phyloP scores from a whole-genome alignment of 1,139 yeast genomes.

The Lizanozyma gosingica region DNA sequence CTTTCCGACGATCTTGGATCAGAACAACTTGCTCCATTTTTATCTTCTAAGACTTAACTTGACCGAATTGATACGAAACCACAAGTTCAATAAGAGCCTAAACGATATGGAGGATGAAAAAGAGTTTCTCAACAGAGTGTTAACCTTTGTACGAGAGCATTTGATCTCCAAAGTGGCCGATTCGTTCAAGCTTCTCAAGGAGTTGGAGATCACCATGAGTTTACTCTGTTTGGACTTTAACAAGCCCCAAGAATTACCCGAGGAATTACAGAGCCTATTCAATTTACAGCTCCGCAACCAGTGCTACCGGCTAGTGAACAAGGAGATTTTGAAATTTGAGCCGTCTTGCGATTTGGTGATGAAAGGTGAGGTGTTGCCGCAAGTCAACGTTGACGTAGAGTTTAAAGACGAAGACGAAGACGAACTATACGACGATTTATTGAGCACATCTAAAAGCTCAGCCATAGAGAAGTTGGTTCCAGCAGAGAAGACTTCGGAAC shows the following conservation, averaged over 20 bases:
- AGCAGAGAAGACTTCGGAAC: not conserved
- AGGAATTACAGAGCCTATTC: slow-evolving; percentile 40
- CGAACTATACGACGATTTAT: slow-evolving; percentile 8
- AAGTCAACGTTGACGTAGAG: not conserved
- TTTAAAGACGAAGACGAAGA: slow-evolving; percentile 7
- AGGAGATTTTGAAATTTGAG: slow-evolving; percentile 25
- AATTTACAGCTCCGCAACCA: slow-evolving; percentile 47
- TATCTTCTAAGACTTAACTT: slow-evolving; percentile 50
- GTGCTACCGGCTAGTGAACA: slow-evolving; percentile 53
- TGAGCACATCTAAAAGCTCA: slow-evolving; percentile 1
- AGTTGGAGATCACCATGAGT: slow-evolving; percentile 66
- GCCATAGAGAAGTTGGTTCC: not conserved
- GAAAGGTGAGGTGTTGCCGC: slow-evolving; percentile 3
- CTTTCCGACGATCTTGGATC: slow-evolving; percentile 48
- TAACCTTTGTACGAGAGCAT: slow-evolving; percentile 53
- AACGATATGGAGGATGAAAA: slow-evolving; percentile 22
- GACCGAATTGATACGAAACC: slow-evolving; percentile 54
- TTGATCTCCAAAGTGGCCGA: slow-evolving; percentile 48
- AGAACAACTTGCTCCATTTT: slow-evolving; percentile 52
- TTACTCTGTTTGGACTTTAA: slow-evolving; percentile 43
- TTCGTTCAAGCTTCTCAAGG: slow-evolving; percentile 44
- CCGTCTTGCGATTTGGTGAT: slow-evolving; percentile 4
- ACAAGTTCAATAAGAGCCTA: slow-evolving; percentile 20
- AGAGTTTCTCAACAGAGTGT: slow-evolving; percentile 44
- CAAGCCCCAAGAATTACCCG: slow-evolving; percentile 41